Evolutionary conservation across 441 rosid genomes (phyloP).

Genomic region (Rhodomyrtus psidioides): DNA sequence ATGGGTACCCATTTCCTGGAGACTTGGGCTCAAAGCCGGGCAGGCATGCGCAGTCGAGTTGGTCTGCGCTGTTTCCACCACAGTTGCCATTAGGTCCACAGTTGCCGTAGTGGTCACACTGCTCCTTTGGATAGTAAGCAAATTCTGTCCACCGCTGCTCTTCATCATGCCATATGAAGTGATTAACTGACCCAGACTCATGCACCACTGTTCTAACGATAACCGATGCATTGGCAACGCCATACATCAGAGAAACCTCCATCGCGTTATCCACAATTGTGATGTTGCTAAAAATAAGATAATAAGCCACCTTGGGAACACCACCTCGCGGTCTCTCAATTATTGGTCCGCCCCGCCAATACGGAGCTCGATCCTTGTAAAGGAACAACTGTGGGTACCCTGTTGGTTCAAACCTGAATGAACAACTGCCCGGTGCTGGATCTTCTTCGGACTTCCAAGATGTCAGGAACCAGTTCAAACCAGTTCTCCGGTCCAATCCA

Average conservation of each 20-base stretch:
- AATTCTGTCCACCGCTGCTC: conserved; percentile 32
- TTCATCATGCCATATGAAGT: conserved; percentile 33
- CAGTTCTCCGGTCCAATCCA: conserved; percentile 26
- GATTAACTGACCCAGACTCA: neutral
- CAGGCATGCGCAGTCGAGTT: conserved; percentile 45
- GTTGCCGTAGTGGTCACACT: conserved; percentile 39
- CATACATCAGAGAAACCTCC: conserved; percentile 10
- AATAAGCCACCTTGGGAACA: conserved; percentile 33
- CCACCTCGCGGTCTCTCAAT: conserved; percentile 41
- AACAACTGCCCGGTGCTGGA: conserved; percentile 38
- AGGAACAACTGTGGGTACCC: conserved; percentile 43
- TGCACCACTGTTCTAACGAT: conserved; percentile 13
- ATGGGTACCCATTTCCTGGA: conserved; percentile 30
- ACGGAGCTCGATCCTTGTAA: conserved; percentile 25
- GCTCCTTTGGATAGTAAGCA: conserved; percentile 37
- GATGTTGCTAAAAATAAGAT: neutral
- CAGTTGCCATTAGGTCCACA: conserved; percentile 59
- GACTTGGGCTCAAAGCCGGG: conserved; percentile 58
- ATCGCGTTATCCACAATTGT: conserved; percentile 7
- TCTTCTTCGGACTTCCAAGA: conserved; percentile 59
- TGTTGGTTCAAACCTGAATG: conserved; percentile 23
- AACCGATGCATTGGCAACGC: neutral
- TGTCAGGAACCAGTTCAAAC: conserved; percentile 18
- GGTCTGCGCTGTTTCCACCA: conserved; percentile 14
- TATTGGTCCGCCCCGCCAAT: conserved; percentile 46